Base-by-base conservation (phyloP, 2,329 filamentous ascomycete species). In the Hortaea werneckii region DNA sequence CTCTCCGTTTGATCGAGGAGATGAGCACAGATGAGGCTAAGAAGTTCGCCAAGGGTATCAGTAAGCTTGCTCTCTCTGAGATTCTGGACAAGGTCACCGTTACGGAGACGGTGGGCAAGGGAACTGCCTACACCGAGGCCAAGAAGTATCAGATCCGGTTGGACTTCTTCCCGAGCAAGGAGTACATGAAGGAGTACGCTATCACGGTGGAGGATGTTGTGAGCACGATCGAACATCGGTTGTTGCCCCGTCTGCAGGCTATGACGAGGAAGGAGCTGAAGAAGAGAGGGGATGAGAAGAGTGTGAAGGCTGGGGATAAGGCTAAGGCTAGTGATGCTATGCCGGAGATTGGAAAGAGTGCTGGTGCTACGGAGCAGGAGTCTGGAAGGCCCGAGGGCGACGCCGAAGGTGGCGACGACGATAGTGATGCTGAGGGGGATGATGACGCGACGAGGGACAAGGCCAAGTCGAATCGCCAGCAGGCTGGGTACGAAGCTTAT, bases 41-140 rank as follows among this genome's bases (percentile, higher is more conserved):
- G 58, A 78, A 75, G 41, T 96, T 98, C 60, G 84, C 89, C 41
- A 98, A 98, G 70, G 85, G 82, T 27, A 94, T 96, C 61, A 94
- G 86, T 60, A 81, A 85, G 50, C 76, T 96, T 39, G 86, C 85
- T 4, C 74, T 98, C 38, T 82, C 86, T 0, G 83, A 94, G 57
- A 79, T 98, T 32, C 69, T 95, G 29, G 86, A 96, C 61, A 81
- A 82, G 52, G 83, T 87, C 10, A 79, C 76, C 1, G 85, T 96
- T 20, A 82, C 80, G 44, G 94, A 98, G 67, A 79, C 77, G 28
- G 79, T 90, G 43, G 86, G 86, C 9, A 76, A 78, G 48, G 87
- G 87, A 37, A 68, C 79, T 29, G 78, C 78, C 4, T 77, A 81
- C 58, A 69, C 75, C 0, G 76, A 86, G 56, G 86, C 87, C 44